Evolutionary conservation across 257 asterid species (phyloP).

Genomic region (Scutellaria minor): DNA sequence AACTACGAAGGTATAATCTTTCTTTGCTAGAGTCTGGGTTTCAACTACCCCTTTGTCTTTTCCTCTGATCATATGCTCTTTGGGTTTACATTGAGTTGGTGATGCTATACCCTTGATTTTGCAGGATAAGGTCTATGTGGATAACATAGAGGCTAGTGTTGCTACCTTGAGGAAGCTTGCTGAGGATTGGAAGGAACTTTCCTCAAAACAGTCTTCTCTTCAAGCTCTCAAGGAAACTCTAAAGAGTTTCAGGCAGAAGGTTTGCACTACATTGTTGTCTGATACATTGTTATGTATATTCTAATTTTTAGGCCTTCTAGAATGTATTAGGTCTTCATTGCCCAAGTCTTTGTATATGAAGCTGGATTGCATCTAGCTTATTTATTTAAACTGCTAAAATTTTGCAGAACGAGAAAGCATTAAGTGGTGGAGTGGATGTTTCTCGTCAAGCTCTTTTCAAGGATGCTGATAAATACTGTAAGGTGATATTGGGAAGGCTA

Average conservation of each 20-base stretch:
- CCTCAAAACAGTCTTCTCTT: constrained; percentile 60
- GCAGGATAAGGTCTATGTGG: constrained; percentile 68
- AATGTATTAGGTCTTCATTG: neutral
- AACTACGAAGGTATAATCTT: neutral
- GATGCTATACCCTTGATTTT: constrained; percentile 31
- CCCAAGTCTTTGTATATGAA: neutral
- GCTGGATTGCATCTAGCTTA: neutral
- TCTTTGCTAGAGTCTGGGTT: neutral
- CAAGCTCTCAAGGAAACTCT: constrained; percentile 60
- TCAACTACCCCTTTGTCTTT: neutral
- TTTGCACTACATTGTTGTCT: constrained; percentile 26
- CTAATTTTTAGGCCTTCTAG: neutral
- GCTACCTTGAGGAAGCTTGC: constrained; percentile 62
- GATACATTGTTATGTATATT: neutral
- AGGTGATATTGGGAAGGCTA: constrained; percentile 50
- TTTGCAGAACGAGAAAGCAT: constrained; percentile 70
- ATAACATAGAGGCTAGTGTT: constrained; percentile 73
- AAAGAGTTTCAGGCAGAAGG: constrained; percentile 73
- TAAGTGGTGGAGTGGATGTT: constrained; percentile 57
- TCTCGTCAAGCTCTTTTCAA: constrained; percentile 42
- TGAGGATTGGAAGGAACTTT: constrained; percentile 58
- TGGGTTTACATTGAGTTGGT: neutral
- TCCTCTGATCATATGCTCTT: neutral
- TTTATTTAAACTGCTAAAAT: constrained; percentile 2
- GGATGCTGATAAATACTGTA: constrained; percentile 77